Conservation (phyloP, 1,284 basidiomycete species). For the Porogramme epimiltina region DNA sequence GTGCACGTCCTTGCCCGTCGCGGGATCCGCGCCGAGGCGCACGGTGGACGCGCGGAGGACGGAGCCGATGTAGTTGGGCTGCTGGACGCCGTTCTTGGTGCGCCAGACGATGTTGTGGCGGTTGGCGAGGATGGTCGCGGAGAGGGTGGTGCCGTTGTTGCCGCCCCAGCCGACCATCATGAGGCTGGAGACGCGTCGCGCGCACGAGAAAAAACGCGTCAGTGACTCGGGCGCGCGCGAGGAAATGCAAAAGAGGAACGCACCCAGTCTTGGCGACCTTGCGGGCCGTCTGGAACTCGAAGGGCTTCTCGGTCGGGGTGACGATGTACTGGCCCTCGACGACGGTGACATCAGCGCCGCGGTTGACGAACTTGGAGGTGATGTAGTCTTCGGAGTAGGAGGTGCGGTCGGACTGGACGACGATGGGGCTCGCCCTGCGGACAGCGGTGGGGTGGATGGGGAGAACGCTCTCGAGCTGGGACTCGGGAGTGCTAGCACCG, state of each 20-base stretch:
- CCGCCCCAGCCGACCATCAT: conserved; percentile 98
- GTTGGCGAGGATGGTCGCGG: conserved; percentile 96
- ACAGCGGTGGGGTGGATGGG: conserved; percentile 86
- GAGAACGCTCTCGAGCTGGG: conserved; percentile 63
- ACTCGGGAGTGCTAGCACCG: conserved; percentile 66
- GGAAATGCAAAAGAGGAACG: no score
- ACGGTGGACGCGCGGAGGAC: conserved; percentile 94
- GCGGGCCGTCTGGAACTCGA: conserved; percentile 91
- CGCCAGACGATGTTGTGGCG: conserved; percentile 93
- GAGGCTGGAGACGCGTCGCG: conserved; percentile 71
- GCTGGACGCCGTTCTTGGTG: conserved; percentile 91
- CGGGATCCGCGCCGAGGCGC: conserved; percentile 84
- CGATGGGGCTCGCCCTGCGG: conserved; percentile 76
- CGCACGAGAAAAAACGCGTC: conserved; percentile 4
- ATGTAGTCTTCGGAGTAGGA: conserved; percentile 82
- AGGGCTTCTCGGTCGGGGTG: conserved; percentile 76
- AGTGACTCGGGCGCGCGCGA: no score
- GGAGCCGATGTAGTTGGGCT: conserved; percentile 96
- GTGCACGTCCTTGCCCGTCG: conserved; percentile 88
- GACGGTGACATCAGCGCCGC: conserved; percentile 75
- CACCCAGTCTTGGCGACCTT: conserved; percentile 93
- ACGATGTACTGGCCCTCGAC: conserved; percentile 75
- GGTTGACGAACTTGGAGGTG: conserved; percentile 83
- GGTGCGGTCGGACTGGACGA: conserved; percentile 85
- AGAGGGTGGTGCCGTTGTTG: conserved; percentile 96